Percentiles rank a stretch among this genome's conserved stretches.
phyloP scores from a whole-genome alignment of 176 grass and related monocot genomes.

The Urochloa ruziziensis region DNA sequence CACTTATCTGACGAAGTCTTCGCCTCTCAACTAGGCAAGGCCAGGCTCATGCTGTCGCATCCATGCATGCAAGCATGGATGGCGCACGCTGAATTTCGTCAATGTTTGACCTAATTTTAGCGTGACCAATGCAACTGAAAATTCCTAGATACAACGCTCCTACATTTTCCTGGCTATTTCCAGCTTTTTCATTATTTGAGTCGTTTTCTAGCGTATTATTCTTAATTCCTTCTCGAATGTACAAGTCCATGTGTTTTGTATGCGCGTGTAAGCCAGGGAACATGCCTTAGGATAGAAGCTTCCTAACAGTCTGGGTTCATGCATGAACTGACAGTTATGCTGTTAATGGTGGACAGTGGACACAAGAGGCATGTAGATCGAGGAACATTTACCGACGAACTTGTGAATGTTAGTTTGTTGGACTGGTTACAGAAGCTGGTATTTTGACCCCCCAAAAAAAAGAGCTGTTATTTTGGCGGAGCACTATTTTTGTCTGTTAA shows the following conservation, averaged over 20 bases:
- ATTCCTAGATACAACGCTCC: neutral
- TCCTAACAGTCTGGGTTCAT: neutral
- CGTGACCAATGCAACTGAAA: neutral
- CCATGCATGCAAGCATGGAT: neutral
- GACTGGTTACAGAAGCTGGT: neutral
- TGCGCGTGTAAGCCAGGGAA: neutral
- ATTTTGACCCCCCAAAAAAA: no score
- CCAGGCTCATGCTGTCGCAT: neutral
- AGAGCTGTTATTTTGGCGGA: no score
- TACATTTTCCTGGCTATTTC: neutral
- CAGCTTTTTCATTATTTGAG: neutral
- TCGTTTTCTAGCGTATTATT: neutral
- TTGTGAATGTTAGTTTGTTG: neutral
- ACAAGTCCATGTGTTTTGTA: neutral
- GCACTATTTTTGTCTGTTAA: neutral
- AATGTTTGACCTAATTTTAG: slow-evolving; percentile 1
- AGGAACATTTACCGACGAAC: neutral
- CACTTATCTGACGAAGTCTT: slow-evolving; percentile 25
- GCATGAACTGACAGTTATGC: neutral
- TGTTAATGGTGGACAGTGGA: neutral
- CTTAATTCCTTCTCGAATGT: neutral
- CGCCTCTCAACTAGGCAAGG: neutral
- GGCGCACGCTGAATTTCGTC: neutral
- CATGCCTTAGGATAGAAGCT: neutral
- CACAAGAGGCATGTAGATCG: neutral